Percentiles rank a stretch among this genome's conserved stretches.
Evolutionary conservation across 108 stramenopile genomes (phyloP).

Genomic region (Pseudonitzschia delicatissima): DNA sequence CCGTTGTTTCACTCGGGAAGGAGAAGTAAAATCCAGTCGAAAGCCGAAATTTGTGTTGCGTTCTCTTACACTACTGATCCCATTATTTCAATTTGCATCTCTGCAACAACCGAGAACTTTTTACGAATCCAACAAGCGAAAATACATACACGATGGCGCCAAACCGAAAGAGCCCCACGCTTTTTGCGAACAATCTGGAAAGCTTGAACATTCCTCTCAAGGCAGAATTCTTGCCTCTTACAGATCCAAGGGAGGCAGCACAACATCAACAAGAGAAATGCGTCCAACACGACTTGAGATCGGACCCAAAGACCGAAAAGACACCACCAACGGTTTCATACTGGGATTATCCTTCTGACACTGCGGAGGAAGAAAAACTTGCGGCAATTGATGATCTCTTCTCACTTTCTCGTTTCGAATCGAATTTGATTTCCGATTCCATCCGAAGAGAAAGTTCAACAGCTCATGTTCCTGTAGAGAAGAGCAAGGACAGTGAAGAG

Average conservation of each 20-base stretch:
- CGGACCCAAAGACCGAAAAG: not conserved
- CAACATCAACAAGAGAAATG: not conserved
- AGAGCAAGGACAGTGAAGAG: not conserved
- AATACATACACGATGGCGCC: not conserved
- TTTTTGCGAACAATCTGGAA: not conserved
- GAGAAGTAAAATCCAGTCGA: no score
- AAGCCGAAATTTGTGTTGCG: no score
- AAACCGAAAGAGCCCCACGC: not conserved
- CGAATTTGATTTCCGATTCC: not conserved
- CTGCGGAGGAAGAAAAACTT: not conserved
- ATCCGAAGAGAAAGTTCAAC: not conserved
- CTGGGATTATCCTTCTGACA: not conserved
- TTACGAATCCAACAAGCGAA: no score
- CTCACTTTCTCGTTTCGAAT: conserved; percentile 8
- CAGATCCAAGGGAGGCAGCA: not conserved
- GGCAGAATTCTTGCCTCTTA: not conserved
- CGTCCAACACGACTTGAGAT: not conserved
- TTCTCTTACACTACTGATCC: no score
- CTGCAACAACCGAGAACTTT: no score
- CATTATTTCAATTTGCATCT: no score
- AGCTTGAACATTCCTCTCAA: not conserved
- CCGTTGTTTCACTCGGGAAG: no score
- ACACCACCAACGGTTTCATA: not conserved
- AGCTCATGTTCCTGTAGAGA: no score
- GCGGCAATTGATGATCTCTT: not conserved